Base-by-base conservation (phyloP, 2,329 filamentous ascomycete genomes). In the Akanthomyces dipterigenus region DNA sequence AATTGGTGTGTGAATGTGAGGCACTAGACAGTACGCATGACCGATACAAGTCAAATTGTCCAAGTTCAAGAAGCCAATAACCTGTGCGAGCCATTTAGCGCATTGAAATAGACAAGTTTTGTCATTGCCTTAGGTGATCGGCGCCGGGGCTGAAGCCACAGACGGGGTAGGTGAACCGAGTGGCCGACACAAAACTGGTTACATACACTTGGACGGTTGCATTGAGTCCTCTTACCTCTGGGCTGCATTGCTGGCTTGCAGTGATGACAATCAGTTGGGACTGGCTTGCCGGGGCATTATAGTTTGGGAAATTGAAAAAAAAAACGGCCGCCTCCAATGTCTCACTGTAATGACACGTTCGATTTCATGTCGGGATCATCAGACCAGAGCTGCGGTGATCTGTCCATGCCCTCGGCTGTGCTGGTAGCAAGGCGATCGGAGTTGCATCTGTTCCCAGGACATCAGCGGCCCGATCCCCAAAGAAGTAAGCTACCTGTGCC, bases 131-230 rank as follows among this genome's bases (percentile, higher is more conserved):
- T 26, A 24, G 31, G 45, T 31, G 24, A 58, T 45, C 46, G 38
- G 26, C 48, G 56, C 36, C 40, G 43, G 48, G 48, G 31, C 45
- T 53, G 46, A 43, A 45, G 56, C 48, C 56, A 60, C 56, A 18
- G 36, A 36, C n/a, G 51, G 38, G 56, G 46, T 45, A 42, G 16
- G 26, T 36, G 26, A 51, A 53, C 38, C 46, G 26, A 40, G 22
- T 58, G 20, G 31, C 42, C 38, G 40, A 60, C n/a, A 38, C 34
- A 45, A 42, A 34, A n/a, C 18, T 38, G 12, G 36, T n/a, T n/a
- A n/a, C n/a, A n/a, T 14, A 38, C 36, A 16, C 3, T 16, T 38
- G 7, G 31, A 34, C 31, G 31, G 22, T n/a, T 28, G 16, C 20
- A 24, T 3, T n/a, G 24, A 49, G 26, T 31, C 48, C 5, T 12